Base-by-base conservation (phyloP, 768 basidiomycete genomes). In the Amanita pseudoporphyria region DNA sequence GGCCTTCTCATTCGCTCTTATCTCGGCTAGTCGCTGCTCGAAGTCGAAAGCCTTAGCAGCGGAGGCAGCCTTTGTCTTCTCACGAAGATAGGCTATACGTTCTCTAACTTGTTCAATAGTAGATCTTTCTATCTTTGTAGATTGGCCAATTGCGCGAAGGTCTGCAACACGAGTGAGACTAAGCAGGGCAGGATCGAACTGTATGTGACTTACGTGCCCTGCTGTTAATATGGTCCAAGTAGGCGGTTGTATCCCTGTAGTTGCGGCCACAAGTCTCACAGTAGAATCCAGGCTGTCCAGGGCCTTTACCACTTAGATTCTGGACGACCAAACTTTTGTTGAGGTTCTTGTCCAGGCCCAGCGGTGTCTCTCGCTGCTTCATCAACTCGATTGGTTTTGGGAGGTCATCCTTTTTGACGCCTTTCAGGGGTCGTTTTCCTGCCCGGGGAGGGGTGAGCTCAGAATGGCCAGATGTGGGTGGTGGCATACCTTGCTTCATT, bases 141-240 rank as follows among this genome's bases (percentile, higher is more conserved):
- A 91, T 69, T 98, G 96, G n/a, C 96, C 96, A n/a, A 98, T 58
- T 21, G 74, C 78, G 36, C 92, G 83, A 45, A 99, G 73, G 73
- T 99, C 96, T 98, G 62, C 31, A 19, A 38, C 21, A 24, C 42
- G 19, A 45, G 38, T 46, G 44, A 41, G 47, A 30, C 10, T 21
- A 19, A 21, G 13, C 13, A 12, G 36, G 24, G 22, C 10, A 19
- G 9, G 3, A 18, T 19, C n/a, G 16, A 49, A 2, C 51, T 45
- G 40, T 43, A 45, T 7, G 22, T 7, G 24, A 45, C 92, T 59
- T 64, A 97, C 95, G 95, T 47, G 81, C 80, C 72, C 93, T 77
- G 52, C 91, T 84, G 67, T 99, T 99, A 49, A 99, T 79, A 61
- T 99, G 96, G 62, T 97, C 94, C 41, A 99, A 70, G 63, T 98